Percentiles rank a stretch among this genome's conserved stretches.
phyloP scores from a whole-genome alignment of 1,139 yeast genomes.

The Protomyces gravidus region DNA sequence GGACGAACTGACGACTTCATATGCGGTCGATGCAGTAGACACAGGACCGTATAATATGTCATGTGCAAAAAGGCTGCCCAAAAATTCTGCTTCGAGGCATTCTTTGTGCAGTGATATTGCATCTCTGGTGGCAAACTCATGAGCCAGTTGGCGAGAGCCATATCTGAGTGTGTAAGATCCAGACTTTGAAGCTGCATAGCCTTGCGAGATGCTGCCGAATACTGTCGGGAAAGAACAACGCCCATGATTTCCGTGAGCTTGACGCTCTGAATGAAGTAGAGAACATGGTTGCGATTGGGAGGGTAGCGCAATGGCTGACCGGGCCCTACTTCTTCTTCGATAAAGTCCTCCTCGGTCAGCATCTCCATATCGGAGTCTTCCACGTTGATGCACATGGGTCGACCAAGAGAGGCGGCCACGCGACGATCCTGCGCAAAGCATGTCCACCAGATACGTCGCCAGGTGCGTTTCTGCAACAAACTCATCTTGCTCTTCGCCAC shows the following conservation, averaged over 20 bases:
- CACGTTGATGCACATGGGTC: slow-evolving; percentile 65
- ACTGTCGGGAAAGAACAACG: slow-evolving; percentile 65
- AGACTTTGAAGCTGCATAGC: slow-evolving; percentile 47
- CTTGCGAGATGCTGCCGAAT: slow-evolving; percentile 63
- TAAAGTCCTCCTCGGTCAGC: slow-evolving; percentile 62
- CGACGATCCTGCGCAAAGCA: slow-evolving; percentile 51
- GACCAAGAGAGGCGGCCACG: slow-evolving; percentile 61
- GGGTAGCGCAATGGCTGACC: slow-evolving; percentile 46
- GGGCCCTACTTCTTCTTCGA: slow-evolving; percentile 52
- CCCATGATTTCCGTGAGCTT: slow-evolving; percentile 73
- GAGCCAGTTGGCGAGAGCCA: slow-evolving; percentile 77
- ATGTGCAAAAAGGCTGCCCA: slow-evolving; percentile 62
- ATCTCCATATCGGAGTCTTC: slow-evolving; percentile 76
- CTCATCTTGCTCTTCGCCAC: slow-evolving; percentile 38
- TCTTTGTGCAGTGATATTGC: slow-evolving; percentile 55
- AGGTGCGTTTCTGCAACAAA: slow-evolving; percentile 52
- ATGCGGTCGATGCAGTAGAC: slow-evolving; percentile 68
- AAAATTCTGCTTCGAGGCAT: slow-evolving; percentile 50
- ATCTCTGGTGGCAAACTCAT: slow-evolving; percentile 62
- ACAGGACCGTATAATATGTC: slow-evolving; percentile 68
- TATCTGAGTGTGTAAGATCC: slow-evolving; percentile 67
- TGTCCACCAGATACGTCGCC: slow-evolving; percentile 79
- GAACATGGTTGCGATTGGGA: slow-evolving; percentile 49
- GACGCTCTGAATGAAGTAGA: slow-evolving; percentile 60
- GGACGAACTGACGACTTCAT: slow-evolving; percentile 41